Evolutionary conservation across 2,329 filamentous ascomycete species (phyloP), one percentile per base, ranked within the genome.

Genomic region (Trichophyton verrucosum): DNA sequence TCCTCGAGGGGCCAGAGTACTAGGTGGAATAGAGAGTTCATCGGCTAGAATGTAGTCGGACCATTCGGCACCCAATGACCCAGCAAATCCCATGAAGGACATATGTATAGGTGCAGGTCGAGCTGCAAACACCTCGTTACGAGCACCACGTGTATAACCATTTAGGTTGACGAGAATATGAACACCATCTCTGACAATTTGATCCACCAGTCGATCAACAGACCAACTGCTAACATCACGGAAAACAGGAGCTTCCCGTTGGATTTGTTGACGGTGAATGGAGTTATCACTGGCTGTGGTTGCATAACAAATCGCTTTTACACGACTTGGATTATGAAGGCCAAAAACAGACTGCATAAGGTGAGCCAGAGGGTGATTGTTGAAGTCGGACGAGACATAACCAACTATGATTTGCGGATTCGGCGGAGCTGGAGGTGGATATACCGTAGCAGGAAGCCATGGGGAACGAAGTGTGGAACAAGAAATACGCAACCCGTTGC

Each of bases 41-140:
- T 99, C 94, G 2, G 94, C 91, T 27, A 97, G 82, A 15, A 99
- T 85, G 69, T 99, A 99, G 72, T 99, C 94, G 67, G 94, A 99
- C 94, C 94, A 99, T 71, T 99, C 94, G 2, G 94, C 94, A 4
- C 94, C 94, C 0, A 99, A 78, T 0, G 92, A 96, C 8, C 94
- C 94, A 0, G 94, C 94, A 71, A 99, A 99, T 0, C 94, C 94
- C 94, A 99, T 99, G 69, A 99, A 99, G 0, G 94, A 96, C 94
- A 99, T 99, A 66, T 99, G 94, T 49, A 99, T 90, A 0, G 94
- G 94, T 1, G 91, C 91, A 15, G 94, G 90, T 27, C 95, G 85
- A 22, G 94, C 94, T 22, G 94, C 94, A 72, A 99, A 99, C 3
- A 99, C 87, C 71, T 99, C 94, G 67, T 99, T 99, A 24, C 91